Percentiles rank a stretch among this genome's conserved stretches.
These are phyloP conservation scores for Fraxinus pennsylvanica DNA, from an alignment of 257 asterid genomes.

Conservation along the genomic window DNA sequence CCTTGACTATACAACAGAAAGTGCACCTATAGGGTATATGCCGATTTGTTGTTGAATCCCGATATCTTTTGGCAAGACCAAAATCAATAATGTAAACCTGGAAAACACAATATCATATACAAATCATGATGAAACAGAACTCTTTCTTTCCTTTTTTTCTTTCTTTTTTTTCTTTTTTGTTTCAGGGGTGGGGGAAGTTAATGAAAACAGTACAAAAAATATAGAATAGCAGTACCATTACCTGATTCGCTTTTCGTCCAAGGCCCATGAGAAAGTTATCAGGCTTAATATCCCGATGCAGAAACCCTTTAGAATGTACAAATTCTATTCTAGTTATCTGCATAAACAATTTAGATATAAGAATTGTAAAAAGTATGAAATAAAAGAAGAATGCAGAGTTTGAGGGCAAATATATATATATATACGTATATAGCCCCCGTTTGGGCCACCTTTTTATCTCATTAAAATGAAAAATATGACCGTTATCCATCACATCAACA, in stretches of 20 bases:
- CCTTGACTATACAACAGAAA: conserved; percentile 2
- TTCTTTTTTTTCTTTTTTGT: too few species aligned
- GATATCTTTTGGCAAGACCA: conserved; percentile 92
- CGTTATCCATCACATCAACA: too few species aligned
- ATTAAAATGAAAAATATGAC: too few species aligned
- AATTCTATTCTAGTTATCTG: conserved; percentile 86
- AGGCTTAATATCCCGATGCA: conserved; percentile 95
- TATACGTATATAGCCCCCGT: too few species aligned
- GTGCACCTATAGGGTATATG: conserved; percentile 90
- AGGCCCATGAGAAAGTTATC: conserved; percentile 99
- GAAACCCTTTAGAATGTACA: conserved; percentile 87
- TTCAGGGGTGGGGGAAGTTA: neutral
- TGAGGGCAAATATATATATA: neutral
- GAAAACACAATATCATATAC: conserved; percentile 18
- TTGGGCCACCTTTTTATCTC: too few species aligned
- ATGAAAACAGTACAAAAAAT: conserved; percentile 10
- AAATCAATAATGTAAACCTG: conserved; percentile 93
- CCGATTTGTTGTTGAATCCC: conserved; percentile 75
- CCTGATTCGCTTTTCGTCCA: conserved; percentile 98
- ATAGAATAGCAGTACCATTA: conserved; percentile 28
- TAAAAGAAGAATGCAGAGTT: neutral
- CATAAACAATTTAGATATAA: conserved; percentile 20
- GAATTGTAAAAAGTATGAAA: conserved; percentile 21
- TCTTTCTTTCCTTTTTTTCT: too few species aligned
- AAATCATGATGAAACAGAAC: conserved; percentile 8